Conservation (phyloP, 352 stramenopile species). For the Phytophthora citrophthora region DNA sequence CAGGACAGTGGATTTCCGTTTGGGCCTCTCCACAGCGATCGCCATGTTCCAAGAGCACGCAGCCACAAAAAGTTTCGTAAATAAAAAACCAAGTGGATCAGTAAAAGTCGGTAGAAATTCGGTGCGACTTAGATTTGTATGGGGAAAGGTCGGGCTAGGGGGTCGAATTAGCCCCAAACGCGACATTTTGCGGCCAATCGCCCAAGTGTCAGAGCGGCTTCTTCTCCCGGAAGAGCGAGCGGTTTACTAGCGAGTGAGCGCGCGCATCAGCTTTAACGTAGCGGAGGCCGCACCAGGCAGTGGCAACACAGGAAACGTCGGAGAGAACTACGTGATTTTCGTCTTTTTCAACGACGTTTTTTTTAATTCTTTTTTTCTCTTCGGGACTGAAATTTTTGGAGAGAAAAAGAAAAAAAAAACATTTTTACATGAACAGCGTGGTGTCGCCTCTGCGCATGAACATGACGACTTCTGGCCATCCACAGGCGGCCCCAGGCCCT, state of each 20-base stretch:
- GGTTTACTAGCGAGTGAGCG: conserved; percentile 1
- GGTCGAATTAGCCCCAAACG: conserved; percentile 15
- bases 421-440: conserved; percentile 39
- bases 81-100: not conserved
- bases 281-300: not conserved
- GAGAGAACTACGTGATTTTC: not conserved
- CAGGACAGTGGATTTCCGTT: conserved; percentile 1
- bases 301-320: not conserved
- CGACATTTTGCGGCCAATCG: conserved; percentile 28
- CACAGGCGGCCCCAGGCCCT: conserved; percentile 7
- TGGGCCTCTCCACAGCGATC: not conserved
- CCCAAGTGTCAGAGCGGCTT: conserved; percentile 27
- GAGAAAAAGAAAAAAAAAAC: conserved; percentile 10
- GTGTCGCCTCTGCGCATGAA: conserved; percentile 46
- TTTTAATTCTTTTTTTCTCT: conserved; percentile 4
- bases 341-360: conserved; percentile 1
- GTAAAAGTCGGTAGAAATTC: conserved; percentile 29
- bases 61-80: not conserved
- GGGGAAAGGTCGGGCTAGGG: conserved; percentile 23
- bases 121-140: conserved; percentile 34
- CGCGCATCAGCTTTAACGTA: not conserved
- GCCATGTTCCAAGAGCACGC: not conserved
- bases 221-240: conserved; percentile 30
- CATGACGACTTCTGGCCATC: conserved; percentile 31
- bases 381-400: conserved; percentile 5